Percentiles rank a stretch among this genome's conserved stretches.
Evolutionary conservation across 2,329 filamentous ascomycete genomes (phyloP).

Genomic region (Chalaropsis thielavioides): DNA sequence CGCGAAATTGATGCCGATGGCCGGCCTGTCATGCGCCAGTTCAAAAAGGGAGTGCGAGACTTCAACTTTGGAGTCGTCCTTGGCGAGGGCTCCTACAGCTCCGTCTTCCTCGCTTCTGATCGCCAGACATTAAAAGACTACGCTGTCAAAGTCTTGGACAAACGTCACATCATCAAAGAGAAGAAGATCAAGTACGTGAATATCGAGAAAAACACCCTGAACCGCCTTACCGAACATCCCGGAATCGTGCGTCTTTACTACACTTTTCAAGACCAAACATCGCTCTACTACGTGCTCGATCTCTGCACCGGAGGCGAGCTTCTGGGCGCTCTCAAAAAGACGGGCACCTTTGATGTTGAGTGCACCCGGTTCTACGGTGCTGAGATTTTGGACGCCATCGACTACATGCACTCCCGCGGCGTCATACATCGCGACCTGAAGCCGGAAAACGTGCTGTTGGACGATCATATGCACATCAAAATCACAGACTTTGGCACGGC

Average conservation of each 20-base stretch:
- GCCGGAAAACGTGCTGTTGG: conserved; percentile 88
- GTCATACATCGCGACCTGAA: conserved; percentile 96
- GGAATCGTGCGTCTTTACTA: conserved; percentile 95
- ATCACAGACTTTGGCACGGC: conserved; percentile 98
- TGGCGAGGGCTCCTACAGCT: conserved; percentile 95
- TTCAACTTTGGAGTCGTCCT: conserved; percentile 85
- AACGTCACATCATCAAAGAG: conserved; percentile 98
- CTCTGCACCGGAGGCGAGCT: conserved; percentile 85
- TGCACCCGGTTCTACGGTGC: conserved; percentile 90
- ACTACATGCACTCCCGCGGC: conserved; percentile 93
- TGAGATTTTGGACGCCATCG: conserved; percentile 85
- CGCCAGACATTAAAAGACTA: conserved; percentile 91
- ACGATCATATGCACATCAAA: conserved; percentile 94
- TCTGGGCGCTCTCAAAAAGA: conserved; percentile 82
- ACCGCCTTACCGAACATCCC: conserved; percentile 88
- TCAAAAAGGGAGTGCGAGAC: conserved; percentile 95
- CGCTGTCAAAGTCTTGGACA: conserved; percentile 95
- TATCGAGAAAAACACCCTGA: conserved; percentile 96
- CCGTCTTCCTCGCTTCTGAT: conserved; percentile 83
- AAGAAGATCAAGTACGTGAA: conserved; percentile 99
- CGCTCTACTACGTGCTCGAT: conserved; percentile 92
- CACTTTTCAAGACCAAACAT: conserved; percentile 94
- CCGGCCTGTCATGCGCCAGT: conserved; percentile 62
- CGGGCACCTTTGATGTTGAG: conserved; percentile 86
- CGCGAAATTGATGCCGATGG: conserved; percentile 78